Percentiles rank a stretch among this genome's conserved stretches.
These are phyloP conservation scores for Podospora anserina DNA, from an alignment of 495 filamentous ascomycete genomes.

Conservation along the genomic window DNA sequence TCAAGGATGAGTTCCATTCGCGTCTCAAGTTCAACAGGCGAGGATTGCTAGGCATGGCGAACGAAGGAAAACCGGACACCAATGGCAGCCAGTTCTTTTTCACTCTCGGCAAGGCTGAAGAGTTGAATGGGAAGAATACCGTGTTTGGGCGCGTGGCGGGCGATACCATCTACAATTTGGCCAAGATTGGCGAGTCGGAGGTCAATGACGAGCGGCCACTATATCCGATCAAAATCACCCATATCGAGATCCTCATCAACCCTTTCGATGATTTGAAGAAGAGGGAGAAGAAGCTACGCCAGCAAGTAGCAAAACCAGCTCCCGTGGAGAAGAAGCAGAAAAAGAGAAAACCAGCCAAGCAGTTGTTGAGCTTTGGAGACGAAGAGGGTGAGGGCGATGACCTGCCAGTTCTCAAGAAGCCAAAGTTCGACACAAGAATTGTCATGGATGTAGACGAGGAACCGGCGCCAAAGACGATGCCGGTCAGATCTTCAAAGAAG, in stretches of 20 bases:
- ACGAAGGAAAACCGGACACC: slow-evolving; percentile 65
- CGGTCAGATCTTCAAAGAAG: slow-evolving; percentile 31
- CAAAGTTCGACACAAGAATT: slow-evolving; percentile 86
- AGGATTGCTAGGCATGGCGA: slow-evolving; percentile 91
- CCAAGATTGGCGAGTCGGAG: slow-evolving; percentile 88
- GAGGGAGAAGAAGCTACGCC: slow-evolving; percentile 52
- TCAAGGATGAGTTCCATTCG: slow-evolving; percentile 88
- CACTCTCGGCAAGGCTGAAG: slow-evolving; percentile 75
- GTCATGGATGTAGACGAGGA: slow-evolving; percentile 56
- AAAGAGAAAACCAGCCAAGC: slow-evolving; percentile 69
- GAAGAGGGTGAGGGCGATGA: slow-evolving; percentile 74
- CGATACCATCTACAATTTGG: slow-evolving; percentile 91
- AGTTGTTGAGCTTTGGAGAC: slow-evolving; percentile 82
- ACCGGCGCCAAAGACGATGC: slow-evolving; percentile 24
- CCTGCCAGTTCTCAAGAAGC: slow-evolving; percentile 68
- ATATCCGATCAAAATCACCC: slow-evolving; percentile 78
- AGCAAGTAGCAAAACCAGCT: slow-evolving; percentile 36
- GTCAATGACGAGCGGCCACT: slow-evolving; percentile 78
- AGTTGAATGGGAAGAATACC: slow-evolving; percentile 85
- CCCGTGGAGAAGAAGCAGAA: slow-evolving; percentile 67
- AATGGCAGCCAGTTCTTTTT: slow-evolving; percentile 98
- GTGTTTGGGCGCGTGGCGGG: slow-evolving; percentile 91
- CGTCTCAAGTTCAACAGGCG: slow-evolving; percentile 89
- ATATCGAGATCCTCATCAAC: slow-evolving; percentile 81
- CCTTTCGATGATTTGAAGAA: slow-evolving; percentile 85